phyloP scores from a whole-genome alignment of 164 flowering plant species.

The Tinospora cordifolia region DNA sequence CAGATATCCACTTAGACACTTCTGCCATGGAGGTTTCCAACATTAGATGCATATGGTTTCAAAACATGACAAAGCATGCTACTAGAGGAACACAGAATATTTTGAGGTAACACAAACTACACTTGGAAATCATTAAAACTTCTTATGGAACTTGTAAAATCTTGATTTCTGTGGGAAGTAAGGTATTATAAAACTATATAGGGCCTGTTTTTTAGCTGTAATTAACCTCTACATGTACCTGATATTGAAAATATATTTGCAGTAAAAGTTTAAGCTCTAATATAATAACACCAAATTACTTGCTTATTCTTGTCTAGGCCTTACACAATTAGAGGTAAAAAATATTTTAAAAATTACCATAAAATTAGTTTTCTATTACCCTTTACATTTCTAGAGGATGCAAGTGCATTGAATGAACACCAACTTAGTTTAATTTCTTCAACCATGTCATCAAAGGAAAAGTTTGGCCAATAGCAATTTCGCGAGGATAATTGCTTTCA shows the following conservation, averaged over 20 bases:
- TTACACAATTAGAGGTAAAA: no score
- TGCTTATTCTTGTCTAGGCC: no score
- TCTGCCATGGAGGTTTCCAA: conserved; percentile 26
- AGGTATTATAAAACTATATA: neutral
- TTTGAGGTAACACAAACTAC: neutral
- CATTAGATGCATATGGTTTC: conserved; percentile 7
- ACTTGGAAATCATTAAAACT: neutral
- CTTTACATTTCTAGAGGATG: no score
- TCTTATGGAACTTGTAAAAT: neutral
- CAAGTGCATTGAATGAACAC: no score
- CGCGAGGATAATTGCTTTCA: neutral
- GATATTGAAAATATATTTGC: no score
- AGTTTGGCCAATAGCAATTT: neutral
- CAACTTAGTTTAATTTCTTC: neutral
- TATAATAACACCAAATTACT: no score
- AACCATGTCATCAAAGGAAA: neutral
- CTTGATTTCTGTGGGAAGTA: neutral
- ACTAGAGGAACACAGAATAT: neutral
- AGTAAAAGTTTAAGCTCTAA: no score
- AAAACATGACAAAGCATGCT: neutral
- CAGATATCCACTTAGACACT: conserved; percentile 51
- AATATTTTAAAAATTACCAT: no score
- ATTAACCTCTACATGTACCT: no score
- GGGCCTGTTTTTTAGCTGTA: no score
- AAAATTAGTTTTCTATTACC: no score